These are phyloP conservation scores for Dictyostelium intermedium DNA, from an alignment of 78 protist species.

Conservation along the genomic window DNA sequence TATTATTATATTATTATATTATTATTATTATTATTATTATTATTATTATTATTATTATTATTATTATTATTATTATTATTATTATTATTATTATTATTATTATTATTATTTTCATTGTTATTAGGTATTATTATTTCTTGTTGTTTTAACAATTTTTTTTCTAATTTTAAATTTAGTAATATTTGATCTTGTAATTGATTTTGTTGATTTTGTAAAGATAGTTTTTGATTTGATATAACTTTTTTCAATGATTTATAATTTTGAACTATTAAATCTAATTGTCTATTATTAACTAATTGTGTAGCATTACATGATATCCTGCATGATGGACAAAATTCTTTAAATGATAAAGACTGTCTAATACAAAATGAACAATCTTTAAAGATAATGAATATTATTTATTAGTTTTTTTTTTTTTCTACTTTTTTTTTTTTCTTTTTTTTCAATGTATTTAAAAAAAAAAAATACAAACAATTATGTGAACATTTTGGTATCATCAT, in stretches of 20 bases:
- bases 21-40: neutral
- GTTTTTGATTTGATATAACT: neutral
- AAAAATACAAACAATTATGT: slow-evolving; percentile 37
- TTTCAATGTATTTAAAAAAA: no score
- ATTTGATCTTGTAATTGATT: neutral
- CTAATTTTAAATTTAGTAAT: neutral
- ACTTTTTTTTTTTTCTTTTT: neutral
- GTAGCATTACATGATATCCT: slow-evolving; percentile 7
- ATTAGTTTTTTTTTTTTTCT: neutral
- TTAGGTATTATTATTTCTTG: neutral
- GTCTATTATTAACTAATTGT: slow-evolving; percentile 39
- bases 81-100: neutral
- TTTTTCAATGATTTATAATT: neutral
- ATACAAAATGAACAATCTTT: slow-evolving; percentile 62
- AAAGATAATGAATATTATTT: neutral
- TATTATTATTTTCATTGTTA: slow-evolving; percentile 3
- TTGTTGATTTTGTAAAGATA: neutral
- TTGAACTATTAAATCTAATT: slow-evolving; percentile 17
- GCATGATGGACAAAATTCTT: slow-evolving; percentile 43
- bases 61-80: neutral
- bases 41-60: slow-evolving; percentile 9
- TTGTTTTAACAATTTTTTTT: neutral
- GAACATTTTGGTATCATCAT: slow-evolving; percentile 60
- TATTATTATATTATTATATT: neutral
- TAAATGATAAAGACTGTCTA: slow-evolving; percentile 21